These are phyloP conservation scores for Stellera chamaejasme DNA, from an alignment of 345 rosid species.

Conservation along the genomic window DNA sequence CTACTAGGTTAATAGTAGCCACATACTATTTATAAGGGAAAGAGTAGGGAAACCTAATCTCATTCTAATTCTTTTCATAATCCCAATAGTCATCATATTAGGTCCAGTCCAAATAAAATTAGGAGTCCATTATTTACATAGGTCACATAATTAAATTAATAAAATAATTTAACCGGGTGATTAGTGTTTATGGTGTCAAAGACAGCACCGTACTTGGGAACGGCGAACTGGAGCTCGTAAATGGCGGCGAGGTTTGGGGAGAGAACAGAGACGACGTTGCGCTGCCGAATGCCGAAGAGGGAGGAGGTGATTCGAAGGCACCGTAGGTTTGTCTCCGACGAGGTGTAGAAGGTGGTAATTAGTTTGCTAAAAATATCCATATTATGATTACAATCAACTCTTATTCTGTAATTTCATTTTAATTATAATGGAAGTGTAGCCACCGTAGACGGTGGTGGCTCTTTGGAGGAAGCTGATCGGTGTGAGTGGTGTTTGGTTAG, in stretches of 20 bases:
- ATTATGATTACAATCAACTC: no score
- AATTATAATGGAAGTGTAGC: slow-evolving; percentile 51
- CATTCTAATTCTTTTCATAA: no score
- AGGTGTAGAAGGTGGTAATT: slow-evolving; percentile 44
- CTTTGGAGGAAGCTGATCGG: slow-evolving; percentile 43
- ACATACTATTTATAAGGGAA: no score
- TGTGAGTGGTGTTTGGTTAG: slow-evolving; percentile 30
- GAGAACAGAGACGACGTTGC: slow-evolving; percentile 62
- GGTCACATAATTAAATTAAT: no score
- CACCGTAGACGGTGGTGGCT: slow-evolving; percentile 73
- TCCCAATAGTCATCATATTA: no score
- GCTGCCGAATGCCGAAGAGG: slow-evolving; percentile 42
- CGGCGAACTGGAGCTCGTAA: slow-evolving; percentile 90
- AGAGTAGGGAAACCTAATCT: no score
- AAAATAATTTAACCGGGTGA: no score
- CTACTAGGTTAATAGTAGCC: no score
- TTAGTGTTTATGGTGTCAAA: slow-evolving; percentile 74
- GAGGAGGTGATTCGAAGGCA: slow-evolving; percentile 74
- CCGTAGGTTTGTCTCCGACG: slow-evolving; percentile 69
- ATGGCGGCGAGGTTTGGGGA: slow-evolving; percentile 66
- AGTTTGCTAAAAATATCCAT: no score
- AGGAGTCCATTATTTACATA: no score
- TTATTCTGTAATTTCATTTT: no score
- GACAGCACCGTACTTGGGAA: slow-evolving; percentile 72
- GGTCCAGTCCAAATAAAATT: no score